Evolutionary conservation across 306 rosid genomes (phyloP).

Genomic region (Spatholobus suberectus): DNA sequence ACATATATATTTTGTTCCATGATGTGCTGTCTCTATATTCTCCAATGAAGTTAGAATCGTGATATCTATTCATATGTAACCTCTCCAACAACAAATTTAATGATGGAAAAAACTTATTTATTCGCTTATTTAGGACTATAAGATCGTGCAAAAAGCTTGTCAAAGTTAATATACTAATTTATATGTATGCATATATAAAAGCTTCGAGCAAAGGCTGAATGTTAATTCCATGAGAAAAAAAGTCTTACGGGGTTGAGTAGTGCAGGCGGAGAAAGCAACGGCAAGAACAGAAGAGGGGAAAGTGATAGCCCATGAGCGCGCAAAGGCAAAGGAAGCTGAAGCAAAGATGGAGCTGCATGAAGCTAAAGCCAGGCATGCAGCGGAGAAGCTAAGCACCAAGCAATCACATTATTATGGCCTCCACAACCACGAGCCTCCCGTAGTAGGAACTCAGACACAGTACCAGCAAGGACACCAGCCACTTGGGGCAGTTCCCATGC

Average conservation of each 20-base stretch:
- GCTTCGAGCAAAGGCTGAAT: background rate
- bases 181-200: background rate
- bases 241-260: background rate
- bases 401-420: conserved; percentile 35
- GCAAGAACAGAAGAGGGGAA: conserved; percentile 66
- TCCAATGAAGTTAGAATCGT: background rate
- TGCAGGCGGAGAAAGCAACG: conserved; percentile 60
- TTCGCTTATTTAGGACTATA: no score
- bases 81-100: no score
- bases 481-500: conserved; percentile 36
- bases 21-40: background rate
- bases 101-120: no score
- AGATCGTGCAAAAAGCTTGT: no score
- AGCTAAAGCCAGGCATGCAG: conserved; percentile 70
- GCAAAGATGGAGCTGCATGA: conserved; percentile 77
- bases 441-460: background rate
- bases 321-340: conserved; percentile 63
- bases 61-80: background rate
- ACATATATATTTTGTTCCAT: background rate
- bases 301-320: conserved; percentile 56
- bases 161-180: background rate
- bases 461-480: conserved; percentile 13
- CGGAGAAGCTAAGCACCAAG: conserved; percentile 47
- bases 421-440: conserved; percentile 18
- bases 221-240: background rate